Percentiles rank a stretch among this genome's conserved stretches.
Conservation (phyloP, 148 eudicot genomes). For the Drosera capensis region DNA sequence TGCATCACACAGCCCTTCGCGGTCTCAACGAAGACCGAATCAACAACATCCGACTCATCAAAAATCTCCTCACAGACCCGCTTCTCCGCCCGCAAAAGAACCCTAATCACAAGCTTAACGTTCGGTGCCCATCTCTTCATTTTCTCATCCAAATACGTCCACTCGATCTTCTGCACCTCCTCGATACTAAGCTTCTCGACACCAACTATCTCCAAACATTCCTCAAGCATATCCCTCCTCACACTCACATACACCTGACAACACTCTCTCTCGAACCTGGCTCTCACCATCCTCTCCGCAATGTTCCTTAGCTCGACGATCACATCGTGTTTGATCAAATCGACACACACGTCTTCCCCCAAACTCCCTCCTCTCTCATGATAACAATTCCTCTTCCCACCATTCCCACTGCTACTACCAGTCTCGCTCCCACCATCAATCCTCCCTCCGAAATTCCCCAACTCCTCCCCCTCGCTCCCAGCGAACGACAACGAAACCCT, state of each 20-base stretch:
- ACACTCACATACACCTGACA: constrained; percentile 66
- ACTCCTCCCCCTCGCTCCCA: constrained; percentile 26
- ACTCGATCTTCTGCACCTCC: constrained; percentile 74
- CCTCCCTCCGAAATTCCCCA: constrained; percentile 19
- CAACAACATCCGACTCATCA: constrained; percentile 41
- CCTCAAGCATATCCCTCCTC: constrained; percentile 54
- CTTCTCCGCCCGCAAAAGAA: constrained; percentile 50
- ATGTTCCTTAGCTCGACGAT: constrained; percentile 49
- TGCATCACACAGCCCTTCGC: constrained; percentile 64
- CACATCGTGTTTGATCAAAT: constrained; percentile 40
- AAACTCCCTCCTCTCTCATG: constrained; percentile 58
- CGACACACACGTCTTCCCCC: constrained; percentile 37
- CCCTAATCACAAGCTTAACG: constrained; percentile 48
- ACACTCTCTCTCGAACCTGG: constrained; percentile 79
- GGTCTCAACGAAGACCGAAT: constrained; percentile 66
- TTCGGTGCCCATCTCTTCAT: constrained; percentile 78
- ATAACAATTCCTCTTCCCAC: constrained; percentile 8
- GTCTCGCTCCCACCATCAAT: constrained; percentile 12
- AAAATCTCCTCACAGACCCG: constrained; percentile 60
- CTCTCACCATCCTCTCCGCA: constrained; percentile 66
- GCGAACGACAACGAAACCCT: constrained; percentile 29
- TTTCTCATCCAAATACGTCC: constrained; percentile 56
- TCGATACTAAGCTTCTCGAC: constrained; percentile 69
- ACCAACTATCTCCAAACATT: constrained; percentile 47
- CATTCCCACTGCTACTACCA: not conserved